phyloP scores from a whole-genome alignment of 257 asterid species.

The Solanum medicagineum region DNA sequence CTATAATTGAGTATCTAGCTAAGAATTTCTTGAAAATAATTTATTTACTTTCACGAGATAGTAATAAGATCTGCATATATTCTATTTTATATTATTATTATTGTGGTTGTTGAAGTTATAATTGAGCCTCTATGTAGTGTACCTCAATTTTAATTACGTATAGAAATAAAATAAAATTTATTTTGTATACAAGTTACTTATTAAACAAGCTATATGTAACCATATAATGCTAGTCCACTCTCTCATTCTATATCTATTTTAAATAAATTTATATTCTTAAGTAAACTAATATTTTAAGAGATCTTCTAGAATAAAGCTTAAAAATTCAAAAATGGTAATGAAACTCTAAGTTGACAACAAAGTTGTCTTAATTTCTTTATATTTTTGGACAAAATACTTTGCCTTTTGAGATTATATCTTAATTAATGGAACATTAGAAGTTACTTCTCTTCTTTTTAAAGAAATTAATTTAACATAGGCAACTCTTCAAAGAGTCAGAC shows the following conservation, averaged over 20 bases:
- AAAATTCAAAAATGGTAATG: constrained; percentile 2
- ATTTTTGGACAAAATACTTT: neutral
- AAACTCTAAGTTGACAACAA: constrained; percentile 10
- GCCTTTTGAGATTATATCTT: neutral
- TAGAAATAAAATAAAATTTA: neutral
- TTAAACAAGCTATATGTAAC: neutral
- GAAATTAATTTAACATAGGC: neutral
- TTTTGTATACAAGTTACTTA: neutral
- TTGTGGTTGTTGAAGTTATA: neutral
- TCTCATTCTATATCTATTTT: neutral
- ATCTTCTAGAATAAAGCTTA: neutral
- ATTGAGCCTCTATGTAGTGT: neutral
- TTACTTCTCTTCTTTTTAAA: constrained; percentile 11
- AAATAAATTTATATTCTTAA: neutral
- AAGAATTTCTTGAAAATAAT: too few relatives aligned
- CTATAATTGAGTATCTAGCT: neutral
- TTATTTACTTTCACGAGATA: too few relatives aligned
- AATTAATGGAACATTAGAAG: constrained; percentile 3
- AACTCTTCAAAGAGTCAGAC: neutral
- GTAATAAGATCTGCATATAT: too few relatives aligned
- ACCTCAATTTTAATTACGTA: neutral
- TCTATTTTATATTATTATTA: too few relatives aligned
- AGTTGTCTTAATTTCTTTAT: neutral
- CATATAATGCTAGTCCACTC: neutral
- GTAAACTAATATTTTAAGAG: neutral